Conservation (phyloP, 164 flowering plant genomes). For the Sextonia rubra region DNA sequence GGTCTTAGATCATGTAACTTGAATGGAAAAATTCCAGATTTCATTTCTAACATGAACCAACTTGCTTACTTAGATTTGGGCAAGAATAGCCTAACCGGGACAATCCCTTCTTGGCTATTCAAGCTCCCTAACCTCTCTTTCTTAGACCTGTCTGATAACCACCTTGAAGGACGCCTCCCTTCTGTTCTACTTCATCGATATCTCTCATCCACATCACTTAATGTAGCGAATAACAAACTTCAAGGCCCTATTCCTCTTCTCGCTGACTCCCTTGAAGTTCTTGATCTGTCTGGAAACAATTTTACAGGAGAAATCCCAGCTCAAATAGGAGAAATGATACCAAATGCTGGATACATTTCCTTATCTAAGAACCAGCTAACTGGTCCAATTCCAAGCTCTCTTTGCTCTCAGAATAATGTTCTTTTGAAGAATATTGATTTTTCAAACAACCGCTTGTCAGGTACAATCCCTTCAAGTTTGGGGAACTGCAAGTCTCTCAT, state of each 20-base stretch:
- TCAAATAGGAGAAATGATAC: neutral
- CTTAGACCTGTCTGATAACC: slow-evolving; percentile 1
- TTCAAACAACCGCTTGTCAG: slow-evolving; percentile 4
- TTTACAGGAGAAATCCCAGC: slow-evolving; percentile 2
- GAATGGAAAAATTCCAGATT: neutral
- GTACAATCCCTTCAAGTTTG: slow-evolving; percentile 2
- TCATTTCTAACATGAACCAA: slow-evolving; percentile 2
- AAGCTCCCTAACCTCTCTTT: neutral
- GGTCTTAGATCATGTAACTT: neutral
- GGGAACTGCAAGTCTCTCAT: slow-evolving; percentile 15
- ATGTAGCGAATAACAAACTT: slow-evolving; percentile 12
- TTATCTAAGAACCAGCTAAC: neutral
- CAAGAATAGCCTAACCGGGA: neutral
- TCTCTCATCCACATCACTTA: slow-evolving; percentile 1
- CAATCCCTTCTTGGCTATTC: slow-evolving; percentile 3
- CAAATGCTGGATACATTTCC: neutral
- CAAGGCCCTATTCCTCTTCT: slow-evolving; percentile 5
- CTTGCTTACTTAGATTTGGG: neutral
- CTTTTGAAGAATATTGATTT: slow-evolving; percentile 10
- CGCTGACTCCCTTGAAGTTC: neutral
- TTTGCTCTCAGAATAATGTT: slow-evolving; percentile 8
- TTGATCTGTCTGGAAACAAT: neutral
- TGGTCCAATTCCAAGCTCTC: slow-evolving; percentile 4
- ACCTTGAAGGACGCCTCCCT: slow-evolving; percentile 2
- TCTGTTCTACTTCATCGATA: too few relatives aligned